Evolutionary conservation across 768 basidiomycete species (phyloP).

Genomic region (Lenzites betulinus): DNA sequence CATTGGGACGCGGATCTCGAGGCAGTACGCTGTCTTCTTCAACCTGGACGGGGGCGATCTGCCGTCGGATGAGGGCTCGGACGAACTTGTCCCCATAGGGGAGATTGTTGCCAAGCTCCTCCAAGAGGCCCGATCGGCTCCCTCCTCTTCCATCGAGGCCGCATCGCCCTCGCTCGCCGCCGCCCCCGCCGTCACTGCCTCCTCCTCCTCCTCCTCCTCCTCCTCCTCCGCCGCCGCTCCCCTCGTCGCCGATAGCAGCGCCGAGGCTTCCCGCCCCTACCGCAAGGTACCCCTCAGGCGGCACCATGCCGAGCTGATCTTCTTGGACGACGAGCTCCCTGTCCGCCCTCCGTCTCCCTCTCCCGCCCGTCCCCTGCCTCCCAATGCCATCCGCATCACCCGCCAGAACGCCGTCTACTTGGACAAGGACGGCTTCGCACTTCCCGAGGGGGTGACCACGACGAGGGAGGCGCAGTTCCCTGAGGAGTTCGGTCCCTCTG

Average conservation of each 20-base stretch:
- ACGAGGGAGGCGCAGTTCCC: conserved; percentile 3
- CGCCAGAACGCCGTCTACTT: conserved; percentile 8
- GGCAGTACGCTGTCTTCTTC: conserved; percentile 15
- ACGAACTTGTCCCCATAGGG: conserved; percentile 6
- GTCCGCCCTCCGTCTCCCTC: background rate
- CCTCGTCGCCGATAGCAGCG: background rate
- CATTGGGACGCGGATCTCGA: background rate
- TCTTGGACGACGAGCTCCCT: background rate
- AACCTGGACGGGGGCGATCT: background rate
- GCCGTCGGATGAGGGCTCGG: background rate
- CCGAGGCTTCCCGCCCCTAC: background rate
- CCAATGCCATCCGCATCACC: no score
- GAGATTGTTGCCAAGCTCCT: conserved; percentile 10
- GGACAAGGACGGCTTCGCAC: conserved; percentile 8
- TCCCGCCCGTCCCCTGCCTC: no score
- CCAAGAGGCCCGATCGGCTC: background rate
- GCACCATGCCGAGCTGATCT: background rate
- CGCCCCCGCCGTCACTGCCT: background rate
- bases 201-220: background rate
- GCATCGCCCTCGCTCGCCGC: background rate
- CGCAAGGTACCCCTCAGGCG: background rate
- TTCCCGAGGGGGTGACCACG: background rate
- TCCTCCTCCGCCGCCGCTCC: background rate
- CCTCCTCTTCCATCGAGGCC: conserved; percentile 1
- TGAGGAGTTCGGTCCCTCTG: background rate